A percentile compares a stretch with the other conserved stretches of the same genome.
phyloP scores from a whole-genome alignment of 2,329 filamentous ascomycete species.

The Mollisia scopiformis region DNA sequence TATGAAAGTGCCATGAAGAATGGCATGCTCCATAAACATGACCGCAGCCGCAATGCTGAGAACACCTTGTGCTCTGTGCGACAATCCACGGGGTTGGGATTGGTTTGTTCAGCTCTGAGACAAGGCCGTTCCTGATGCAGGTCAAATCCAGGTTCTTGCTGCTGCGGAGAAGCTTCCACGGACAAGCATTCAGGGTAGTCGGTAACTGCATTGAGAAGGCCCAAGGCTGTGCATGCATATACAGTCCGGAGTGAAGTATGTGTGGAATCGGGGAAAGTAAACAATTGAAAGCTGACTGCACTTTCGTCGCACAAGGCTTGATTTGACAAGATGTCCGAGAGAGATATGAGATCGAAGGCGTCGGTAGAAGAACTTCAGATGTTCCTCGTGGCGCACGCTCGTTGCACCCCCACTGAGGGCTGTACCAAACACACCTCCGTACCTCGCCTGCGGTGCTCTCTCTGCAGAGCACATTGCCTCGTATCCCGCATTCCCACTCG shows the following conservation, averaged over 20 bases:
- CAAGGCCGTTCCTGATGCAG: not conserved
- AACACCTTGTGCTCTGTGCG: not conserved
- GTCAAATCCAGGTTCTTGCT: not conserved
- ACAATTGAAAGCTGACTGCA: too few relatives aligned
- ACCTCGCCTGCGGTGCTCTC: too few relatives aligned
- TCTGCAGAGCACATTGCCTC: not conserved
- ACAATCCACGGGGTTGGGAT: not conserved
- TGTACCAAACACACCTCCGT: too few relatives aligned
- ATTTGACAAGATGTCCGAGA: not conserved
- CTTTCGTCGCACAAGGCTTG: not conserved
- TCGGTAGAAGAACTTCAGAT: not conserved
- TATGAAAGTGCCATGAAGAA: not conserved
- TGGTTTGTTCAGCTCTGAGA: not conserved
- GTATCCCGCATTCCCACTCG: not conserved
- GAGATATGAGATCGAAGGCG: not conserved
- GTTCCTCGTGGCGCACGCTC: too few relatives aligned
- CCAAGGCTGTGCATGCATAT: constrained; percentile 3
- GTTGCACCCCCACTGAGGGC: too few relatives aligned
- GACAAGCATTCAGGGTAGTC: not conserved
- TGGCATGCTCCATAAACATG: not conserved
- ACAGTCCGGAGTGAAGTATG: too few relatives aligned
- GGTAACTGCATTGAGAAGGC: constrained; percentile 2
- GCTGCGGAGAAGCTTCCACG: constrained; percentile 1
- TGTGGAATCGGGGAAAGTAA: too few relatives aligned
- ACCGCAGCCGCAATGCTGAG: not conserved